A percentile compares a stretch with the other conserved stretches of the same genome.
Evolutionary conservation across 768 basidiomycete genomes (phyloP).

Genomic region (Termitomyces sp.): DNA sequence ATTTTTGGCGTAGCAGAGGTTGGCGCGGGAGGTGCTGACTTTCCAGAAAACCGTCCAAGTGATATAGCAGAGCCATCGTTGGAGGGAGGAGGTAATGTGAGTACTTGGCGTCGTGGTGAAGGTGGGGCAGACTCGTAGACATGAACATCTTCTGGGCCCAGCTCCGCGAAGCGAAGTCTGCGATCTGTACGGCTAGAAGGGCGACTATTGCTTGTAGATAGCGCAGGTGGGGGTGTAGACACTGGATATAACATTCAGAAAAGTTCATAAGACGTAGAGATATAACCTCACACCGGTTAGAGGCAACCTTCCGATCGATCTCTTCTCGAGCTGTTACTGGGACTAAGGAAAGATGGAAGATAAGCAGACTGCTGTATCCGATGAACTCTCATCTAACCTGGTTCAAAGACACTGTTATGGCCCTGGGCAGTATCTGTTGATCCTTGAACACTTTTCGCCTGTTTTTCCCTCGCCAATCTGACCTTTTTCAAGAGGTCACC

Average conservation of each 20-base stretch:
- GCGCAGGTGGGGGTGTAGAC: constrained; percentile 42
- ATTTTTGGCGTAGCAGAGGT: not conserved
- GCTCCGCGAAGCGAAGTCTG: constrained; percentile 72
- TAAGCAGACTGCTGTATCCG: not conserved
- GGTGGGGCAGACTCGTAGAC: constrained; percentile 82
- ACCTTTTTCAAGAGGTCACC: constrained; percentile 58
- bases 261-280: not conserved
- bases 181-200: constrained; percentile 58
- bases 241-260: constrained; percentile 16
- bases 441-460: constrained; percentile 11
- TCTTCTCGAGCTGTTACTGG: constrained; percentile 17
- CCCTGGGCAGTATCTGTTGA: not conserved
- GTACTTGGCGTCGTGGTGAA: constrained; percentile 59
- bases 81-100: constrained; percentile 57
- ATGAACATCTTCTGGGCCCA: constrained; percentile 70
- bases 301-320: constrained; percentile 2
- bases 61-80: constrained; percentile 38
- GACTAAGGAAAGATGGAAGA: not conserved
- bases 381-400: constrained; percentile 13
- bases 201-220: constrained; percentile 50
- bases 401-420: constrained; percentile 11
- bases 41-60: constrained; percentile 35
- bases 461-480: constrained; percentile 42
- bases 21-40: constrained; percentile 14
- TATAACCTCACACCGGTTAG: constrained; percentile 15